A percentile compares a stretch with the other conserved stretches of the same genome.
These are phyloP conservation scores for Aspergillus coremiiformis DNA, from an alignment of 495 filamentous ascomycete species.

Conservation along the genomic window DNA sequence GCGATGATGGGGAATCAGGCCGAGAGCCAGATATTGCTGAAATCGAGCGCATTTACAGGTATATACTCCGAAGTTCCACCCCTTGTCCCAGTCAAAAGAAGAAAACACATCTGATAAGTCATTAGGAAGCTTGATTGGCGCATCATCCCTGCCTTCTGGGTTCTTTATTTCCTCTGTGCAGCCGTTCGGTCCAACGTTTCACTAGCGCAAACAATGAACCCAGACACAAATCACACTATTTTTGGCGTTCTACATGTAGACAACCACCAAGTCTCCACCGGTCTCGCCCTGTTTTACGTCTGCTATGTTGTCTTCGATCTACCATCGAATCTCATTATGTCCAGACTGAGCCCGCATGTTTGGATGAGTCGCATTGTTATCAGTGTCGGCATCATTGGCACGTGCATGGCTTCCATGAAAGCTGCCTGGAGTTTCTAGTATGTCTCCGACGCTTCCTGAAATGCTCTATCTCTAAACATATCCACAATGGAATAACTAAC, in stretches of 20 bases:
- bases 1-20: slow-evolving; percentile 22
- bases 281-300: slow-evolving; percentile 82
- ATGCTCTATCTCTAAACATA: neutral
- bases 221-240: slow-evolving; percentile 57
- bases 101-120: neutral
- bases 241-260: slow-evolving; percentile 56
- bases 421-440: slow-evolving; percentile 82
- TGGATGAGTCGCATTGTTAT: slow-evolving; percentile 94
- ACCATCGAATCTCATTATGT: slow-evolving; percentile 88
- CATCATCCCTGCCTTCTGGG: slow-evolving; percentile 87
- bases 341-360: slow-evolving; percentile 68
- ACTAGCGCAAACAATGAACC: slow-evolving; percentile 86
- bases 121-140: slow-evolving; percentile 66
- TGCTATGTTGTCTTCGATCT: slow-evolving; percentile 85
- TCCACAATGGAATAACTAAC: neutral
- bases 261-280: slow-evolving; percentile 69
- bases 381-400: slow-evolving; percentile 75
- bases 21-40: slow-evolving; percentile 25
- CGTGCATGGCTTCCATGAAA: slow-evolving; percentile 73
- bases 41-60: slow-evolving; percentile 40
- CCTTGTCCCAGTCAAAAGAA: neutral
- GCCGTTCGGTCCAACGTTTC: slow-evolving; percentile 87
- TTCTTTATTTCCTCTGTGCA: slow-evolving; percentile 88
- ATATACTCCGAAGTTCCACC: no score
- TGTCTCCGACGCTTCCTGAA: slow-evolving; percentile 16